Evolutionary conservation across 2,329 filamentous ascomycete genomes (phyloP).

Genomic region (Verruconis gallopava): DNA sequence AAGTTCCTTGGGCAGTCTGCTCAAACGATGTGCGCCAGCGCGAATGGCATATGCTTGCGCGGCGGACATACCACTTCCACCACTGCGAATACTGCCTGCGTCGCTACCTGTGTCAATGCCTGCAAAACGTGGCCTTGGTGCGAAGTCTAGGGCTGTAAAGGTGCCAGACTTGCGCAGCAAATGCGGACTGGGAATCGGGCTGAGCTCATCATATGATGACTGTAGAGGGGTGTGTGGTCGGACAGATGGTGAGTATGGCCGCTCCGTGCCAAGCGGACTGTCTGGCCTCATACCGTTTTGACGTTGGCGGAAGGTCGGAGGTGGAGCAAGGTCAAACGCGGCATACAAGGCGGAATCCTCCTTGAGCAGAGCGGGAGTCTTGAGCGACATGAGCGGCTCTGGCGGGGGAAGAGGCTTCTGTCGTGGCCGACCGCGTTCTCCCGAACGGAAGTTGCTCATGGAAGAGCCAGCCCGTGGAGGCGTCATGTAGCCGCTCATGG

Average conservation of each 20-base stretch:
- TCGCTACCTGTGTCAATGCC: constrained; percentile 29
- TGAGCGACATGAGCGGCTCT: constrained; percentile 57
- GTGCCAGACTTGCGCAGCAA: constrained; percentile 62
- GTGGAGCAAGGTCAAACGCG: constrained; percentile 79
- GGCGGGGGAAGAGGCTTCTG: constrained; percentile 59
- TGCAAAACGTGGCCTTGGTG: constrained; percentile 61
- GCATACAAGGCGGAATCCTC: constrained; percentile 59
- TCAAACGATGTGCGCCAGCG: constrained; percentile 73
- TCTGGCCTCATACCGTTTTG: constrained; percentile 51
- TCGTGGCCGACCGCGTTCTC: constrained; percentile 12
- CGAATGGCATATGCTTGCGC: constrained; percentile 60
- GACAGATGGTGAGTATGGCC: constrained; percentile 62
- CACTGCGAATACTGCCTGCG: constrained; percentile 46
- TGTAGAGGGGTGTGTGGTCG: constrained; percentile 65
- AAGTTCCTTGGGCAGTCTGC: constrained; percentile 65
- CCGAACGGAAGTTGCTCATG: constrained; percentile 20
- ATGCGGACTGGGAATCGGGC: constrained; percentile 78
- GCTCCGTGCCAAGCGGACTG: constrained; percentile 42
- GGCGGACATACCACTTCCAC: constrained; percentile 64
- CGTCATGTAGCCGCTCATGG: constrained; percentile 29
- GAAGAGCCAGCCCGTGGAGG: constrained; percentile 29
- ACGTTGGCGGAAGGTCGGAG: constrained; percentile 46
- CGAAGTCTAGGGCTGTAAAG: constrained; percentile 71
- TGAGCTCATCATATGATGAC: constrained; percentile 76
- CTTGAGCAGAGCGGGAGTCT: constrained; percentile 71